These are phyloP conservation scores for Aquilaria agallochum DNA, from an alignment of 441 rosid species.

Conservation along the genomic window DNA sequence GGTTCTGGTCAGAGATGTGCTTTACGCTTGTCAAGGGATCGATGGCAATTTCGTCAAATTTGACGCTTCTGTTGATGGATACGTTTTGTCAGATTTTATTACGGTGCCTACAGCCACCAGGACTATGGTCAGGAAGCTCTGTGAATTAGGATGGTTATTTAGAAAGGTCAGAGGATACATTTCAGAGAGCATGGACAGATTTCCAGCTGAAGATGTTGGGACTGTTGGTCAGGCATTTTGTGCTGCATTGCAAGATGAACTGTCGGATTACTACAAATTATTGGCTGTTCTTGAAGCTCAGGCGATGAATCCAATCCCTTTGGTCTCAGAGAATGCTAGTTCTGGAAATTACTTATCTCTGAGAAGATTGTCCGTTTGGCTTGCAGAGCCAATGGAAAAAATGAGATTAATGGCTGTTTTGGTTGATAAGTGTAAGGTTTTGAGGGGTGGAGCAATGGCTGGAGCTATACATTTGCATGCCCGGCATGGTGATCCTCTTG, in stretches of 20 bases:
- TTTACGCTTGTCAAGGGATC: conserved; percentile 90
- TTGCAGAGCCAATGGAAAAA: conserved; percentile 88
- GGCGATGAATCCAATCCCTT: conserved; percentile 84
- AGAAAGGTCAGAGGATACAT: conserved; percentile 75
- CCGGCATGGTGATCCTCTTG: conserved; percentile 89
- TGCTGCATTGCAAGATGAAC: conserved; percentile 92
- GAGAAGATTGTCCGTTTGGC: conserved; percentile 91
- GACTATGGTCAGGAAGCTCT: conserved; percentile 70
- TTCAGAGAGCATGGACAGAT: conserved; percentile 70
- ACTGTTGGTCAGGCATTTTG: conserved; percentile 94
- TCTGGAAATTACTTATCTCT: conserved; percentile 70
- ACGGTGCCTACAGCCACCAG: conserved; percentile 72
- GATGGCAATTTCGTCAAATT: conserved; percentile 82
- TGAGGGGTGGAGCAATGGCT: conserved; percentile 97
- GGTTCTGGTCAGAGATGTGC: conserved; percentile 80
- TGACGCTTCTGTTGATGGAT: conserved; percentile 62
- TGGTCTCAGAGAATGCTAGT: conserved; percentile 62
- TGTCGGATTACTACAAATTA: conserved; percentile 74
- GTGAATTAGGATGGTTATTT: conserved; percentile 95
- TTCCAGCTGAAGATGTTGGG: conserved; percentile 80
- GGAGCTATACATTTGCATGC: conserved; percentile 97
- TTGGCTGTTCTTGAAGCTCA: conserved; percentile 85
- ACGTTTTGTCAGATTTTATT: conserved; percentile 45
- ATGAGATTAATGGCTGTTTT: conserved; percentile 96
- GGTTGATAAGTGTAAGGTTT: conserved; percentile 81